phyloP scores from a whole-genome alignment of 192 early-diverging fungal genomes.

The Lunasporangiospora selenospora region DNA sequence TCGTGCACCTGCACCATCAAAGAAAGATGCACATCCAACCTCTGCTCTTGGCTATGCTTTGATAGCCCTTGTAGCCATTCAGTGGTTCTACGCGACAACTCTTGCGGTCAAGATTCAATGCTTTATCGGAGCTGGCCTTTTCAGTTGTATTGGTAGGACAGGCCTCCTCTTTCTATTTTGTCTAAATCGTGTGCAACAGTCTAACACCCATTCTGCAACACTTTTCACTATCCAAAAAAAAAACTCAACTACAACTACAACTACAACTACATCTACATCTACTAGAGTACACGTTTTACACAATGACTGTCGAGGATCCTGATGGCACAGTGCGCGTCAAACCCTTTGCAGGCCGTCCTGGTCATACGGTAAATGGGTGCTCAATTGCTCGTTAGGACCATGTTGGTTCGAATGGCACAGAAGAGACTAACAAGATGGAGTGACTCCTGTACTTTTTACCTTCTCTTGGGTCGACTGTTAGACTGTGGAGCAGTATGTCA shows the following conservation, averaged over 20 bases:
- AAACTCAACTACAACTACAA: no score
- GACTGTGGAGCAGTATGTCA: conserved; percentile 44
- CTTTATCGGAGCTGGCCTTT: conserved; percentile 30
- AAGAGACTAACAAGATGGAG: not conserved
- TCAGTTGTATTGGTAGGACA: conserved; percentile 35
- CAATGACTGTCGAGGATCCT: conserved; percentile 38
- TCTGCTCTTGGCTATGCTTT: conserved; percentile 30
- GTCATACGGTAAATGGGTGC: conserved; percentile 28
- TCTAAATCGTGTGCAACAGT: no score
- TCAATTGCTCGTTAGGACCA: not conserved
- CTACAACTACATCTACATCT: no score
- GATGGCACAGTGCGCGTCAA: conserved; percentile 34
- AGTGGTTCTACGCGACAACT: conserved; percentile 33
- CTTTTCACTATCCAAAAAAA: no score
- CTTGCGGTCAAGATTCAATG: conserved; percentile 44
- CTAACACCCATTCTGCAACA: no score
- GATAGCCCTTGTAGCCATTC: conserved; percentile 33
- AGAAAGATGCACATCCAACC: conserved; percentile 39
- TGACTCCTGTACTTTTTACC: no score
- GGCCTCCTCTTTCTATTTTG: no score
- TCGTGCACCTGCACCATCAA: conserved; percentile 18
- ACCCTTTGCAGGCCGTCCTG: conserved; percentile 43
- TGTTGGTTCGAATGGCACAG: no score
- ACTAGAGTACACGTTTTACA: conserved; percentile 38
- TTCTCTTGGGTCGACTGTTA: no score